Percentiles rank a stretch among this genome's conserved stretches.
These are phyloP conservation scores for Phellopilus nigrolimitatus DNA, from an alignment of 1,284 basidiomycete genomes.

Conservation along the genomic window DNA sequence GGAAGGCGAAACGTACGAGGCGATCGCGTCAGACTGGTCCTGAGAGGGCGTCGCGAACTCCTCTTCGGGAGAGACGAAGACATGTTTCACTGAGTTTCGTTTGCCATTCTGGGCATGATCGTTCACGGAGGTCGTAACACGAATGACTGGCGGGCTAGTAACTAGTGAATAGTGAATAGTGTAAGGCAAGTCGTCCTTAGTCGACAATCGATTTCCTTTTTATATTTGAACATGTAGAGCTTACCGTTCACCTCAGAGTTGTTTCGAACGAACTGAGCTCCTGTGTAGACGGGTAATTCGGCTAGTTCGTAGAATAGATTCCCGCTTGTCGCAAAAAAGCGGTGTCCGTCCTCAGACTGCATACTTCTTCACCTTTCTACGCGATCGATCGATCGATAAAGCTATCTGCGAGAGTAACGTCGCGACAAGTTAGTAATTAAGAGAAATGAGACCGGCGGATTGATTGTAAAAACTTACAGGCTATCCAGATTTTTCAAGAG, in stretches of 20 bases:
- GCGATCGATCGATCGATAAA: too few species aligned
- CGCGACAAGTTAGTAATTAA: slow-evolving; percentile 40
- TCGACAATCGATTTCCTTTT: too few species aligned
- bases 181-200: too few species aligned
- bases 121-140: slow-evolving; percentile 39
- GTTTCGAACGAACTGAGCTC: slow-evolving; percentile 1
- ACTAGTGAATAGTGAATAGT: too few species aligned
- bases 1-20: slow-evolving; percentile 42
- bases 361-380: too few species aligned
- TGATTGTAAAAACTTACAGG: neutral
- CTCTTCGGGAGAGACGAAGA: slow-evolving; percentile 30
- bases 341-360: neutral
- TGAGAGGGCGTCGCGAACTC: slow-evolving; percentile 30
- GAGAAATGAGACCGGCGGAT: neutral
- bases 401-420: too few species aligned
- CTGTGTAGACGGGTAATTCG: slow-evolving; percentile 1
- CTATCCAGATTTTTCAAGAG: slow-evolving; percentile 57
- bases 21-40: slow-evolving; percentile 41
- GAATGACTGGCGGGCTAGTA: slow-evolving; percentile 26
- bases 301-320: neutral
- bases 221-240: too few species aligned
- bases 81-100: slow-evolving; percentile 39
- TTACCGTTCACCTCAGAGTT: too few species aligned
- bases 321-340: neutral
- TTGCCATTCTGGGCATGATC: slow-evolving; percentile 49